phyloP scores from a whole-genome alignment of 192 early-diverging fungal genomes.

The Dissophora globulifera region DNA sequence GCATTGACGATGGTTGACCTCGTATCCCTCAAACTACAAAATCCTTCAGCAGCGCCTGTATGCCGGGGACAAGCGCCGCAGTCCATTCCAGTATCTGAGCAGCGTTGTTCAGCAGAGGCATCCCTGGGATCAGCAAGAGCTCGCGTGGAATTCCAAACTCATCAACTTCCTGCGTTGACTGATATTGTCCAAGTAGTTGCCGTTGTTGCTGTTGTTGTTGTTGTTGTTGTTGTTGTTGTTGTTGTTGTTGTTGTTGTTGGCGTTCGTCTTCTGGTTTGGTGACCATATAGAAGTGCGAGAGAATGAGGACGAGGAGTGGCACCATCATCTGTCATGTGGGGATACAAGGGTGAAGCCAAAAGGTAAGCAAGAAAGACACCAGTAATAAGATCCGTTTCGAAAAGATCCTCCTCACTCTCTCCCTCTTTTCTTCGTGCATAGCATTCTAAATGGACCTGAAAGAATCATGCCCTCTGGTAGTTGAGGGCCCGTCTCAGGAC shows the following conservation, averaged over 20 bases:
- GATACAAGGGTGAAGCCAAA: no score
- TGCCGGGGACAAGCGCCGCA: no score
- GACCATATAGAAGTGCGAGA: conserved; percentile 38
- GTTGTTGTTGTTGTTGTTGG: conserved; percentile 17
- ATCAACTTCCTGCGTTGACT: conserved; percentile 3
- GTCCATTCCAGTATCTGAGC: conserved; percentile 39
- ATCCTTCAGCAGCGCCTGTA: no score
- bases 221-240: neutral
- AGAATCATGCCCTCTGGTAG: no score
- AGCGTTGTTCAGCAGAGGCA: conserved; percentile 36
- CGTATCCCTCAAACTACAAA: no score
- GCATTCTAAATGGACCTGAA: no score
- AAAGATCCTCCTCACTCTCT: no score
- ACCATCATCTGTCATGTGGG: conserved; percentile 6
- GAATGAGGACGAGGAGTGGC: conserved; percentile 16
- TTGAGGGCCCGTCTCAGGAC: no score
- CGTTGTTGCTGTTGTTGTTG: neutral
- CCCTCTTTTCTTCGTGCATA: no score
- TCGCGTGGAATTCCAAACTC: conserved; percentile 19
- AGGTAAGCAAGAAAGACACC: no score
- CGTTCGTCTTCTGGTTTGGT: neutral
- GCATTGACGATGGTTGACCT: no score
- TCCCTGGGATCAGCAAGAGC: conserved; percentile 26
- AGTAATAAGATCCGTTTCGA: no score
- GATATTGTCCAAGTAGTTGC: conserved; percentile 1